Conservation (phyloP, 1,284 basidiomycete species). For the Mycena citricolor region DNA sequence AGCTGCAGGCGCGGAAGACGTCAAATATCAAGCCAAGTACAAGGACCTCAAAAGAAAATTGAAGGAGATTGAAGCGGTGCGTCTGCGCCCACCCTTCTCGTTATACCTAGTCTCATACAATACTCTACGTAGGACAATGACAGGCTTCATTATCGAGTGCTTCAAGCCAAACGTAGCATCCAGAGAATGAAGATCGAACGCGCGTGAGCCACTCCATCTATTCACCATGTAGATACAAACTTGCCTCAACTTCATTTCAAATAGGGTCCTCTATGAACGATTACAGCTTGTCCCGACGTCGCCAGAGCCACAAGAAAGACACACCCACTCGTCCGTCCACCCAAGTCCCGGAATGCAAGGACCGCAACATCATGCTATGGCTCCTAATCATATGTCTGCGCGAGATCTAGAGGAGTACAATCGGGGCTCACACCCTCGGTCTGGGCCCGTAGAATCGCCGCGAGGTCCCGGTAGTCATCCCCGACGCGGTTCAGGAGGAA, state of each 20-base stretch:
- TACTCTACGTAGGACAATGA: slow-evolving; percentile 73
- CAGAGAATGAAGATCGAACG: slow-evolving; percentile 87
- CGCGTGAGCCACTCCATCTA: slow-evolving; percentile 60
- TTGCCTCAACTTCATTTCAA: slow-evolving; percentile 23
- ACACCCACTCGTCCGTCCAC: slow-evolving; percentile 38
- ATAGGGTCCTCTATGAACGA: slow-evolving; percentile 76
- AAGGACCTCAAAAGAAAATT: slow-evolving; percentile 89
- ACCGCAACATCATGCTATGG: slow-evolving; percentile 33
- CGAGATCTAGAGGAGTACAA: neutral
- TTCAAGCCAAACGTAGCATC: slow-evolving; percentile 81
- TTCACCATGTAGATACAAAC: slow-evolving; percentile 29
- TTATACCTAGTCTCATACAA: slow-evolving; percentile 1
- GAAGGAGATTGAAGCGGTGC: slow-evolving; percentile 80
- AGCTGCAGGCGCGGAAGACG: slow-evolving; percentile 79
- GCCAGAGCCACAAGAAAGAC: slow-evolving; percentile 45
- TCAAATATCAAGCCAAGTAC: slow-evolving; percentile 88
- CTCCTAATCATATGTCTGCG: slow-evolving; percentile 32
- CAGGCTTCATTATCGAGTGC: slow-evolving; percentile 78
- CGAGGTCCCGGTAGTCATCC: slow-evolving; percentile 1
- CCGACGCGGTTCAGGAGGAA: slow-evolving; percentile 14
- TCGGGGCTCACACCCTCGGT: too few species aligned
- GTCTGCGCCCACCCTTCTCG: slow-evolving; percentile 33
- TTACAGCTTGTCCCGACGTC: slow-evolving; percentile 59
- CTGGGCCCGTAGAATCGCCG: slow-evolving; percentile 11
- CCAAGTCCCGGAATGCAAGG: slow-evolving; percentile 35